These are phyloP conservation scores for Scutellaria galericulata DNA, from an alignment of 257 asterid genomes.

Conservation along the genomic window DNA sequence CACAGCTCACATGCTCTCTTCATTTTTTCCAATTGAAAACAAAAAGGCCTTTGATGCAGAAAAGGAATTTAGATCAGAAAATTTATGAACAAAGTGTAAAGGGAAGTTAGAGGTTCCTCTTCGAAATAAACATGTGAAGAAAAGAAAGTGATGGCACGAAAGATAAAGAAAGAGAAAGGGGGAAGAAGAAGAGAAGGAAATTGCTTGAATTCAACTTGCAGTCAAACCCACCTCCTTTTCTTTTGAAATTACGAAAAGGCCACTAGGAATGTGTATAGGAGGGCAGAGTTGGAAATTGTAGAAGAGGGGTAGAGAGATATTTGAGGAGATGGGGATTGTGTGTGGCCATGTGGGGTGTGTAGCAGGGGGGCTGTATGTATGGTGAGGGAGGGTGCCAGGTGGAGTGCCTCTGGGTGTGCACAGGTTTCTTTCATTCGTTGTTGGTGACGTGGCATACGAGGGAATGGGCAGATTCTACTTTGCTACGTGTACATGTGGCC, in stretches of 20 bases:
- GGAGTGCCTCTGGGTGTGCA: slow-evolving; percentile 34
- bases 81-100: neutral
- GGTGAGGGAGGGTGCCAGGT: slow-evolving; percentile 52
- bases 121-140: too few relatives aligned
- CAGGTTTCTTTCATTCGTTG: neutral
- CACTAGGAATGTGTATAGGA: neutral
- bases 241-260: slow-evolving; percentile 6
- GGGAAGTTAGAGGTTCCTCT: neutral
- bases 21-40: slow-evolving; percentile 19
- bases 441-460: too few relatives aligned
- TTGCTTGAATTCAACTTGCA: slow-evolving; percentile 23
- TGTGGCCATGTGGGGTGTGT: slow-evolving; percentile 11
- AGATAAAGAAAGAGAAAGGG: neutral
- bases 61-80: neutral
- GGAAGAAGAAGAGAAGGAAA: neutral
- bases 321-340: slow-evolving; percentile 32
- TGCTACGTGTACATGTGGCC: too few relatives aligned
- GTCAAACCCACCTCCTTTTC: slow-evolving; percentile 27
- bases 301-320: slow-evolving; percentile 32
- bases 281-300: slow-evolving; percentile 34
- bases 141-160: neutral
- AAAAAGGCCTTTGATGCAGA: neutral
- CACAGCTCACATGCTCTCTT: slow-evolving; percentile 52
- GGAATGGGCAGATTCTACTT: too few relatives aligned
- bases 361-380: slow-evolving; percentile 28